Percentiles rank a stretch among this genome's conserved stretches.
Conservation (phyloP, 768 basidiomycete species). For the Collybia nuda region DNA sequence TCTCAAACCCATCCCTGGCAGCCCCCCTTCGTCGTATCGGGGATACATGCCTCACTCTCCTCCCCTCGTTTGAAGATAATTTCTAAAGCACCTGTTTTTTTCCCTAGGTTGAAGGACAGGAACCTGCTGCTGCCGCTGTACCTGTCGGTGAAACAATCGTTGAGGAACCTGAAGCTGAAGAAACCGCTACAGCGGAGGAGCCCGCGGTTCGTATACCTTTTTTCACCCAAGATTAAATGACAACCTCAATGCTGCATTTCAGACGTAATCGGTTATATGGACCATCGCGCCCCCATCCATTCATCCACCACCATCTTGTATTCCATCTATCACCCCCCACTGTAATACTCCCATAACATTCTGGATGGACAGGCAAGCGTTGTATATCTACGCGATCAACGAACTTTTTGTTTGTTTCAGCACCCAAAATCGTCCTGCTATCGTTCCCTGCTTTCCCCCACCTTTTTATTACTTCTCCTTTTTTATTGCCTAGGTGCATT, state of each 20-base stretch:
- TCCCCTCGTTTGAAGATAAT: neutral
- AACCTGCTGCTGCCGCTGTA: constrained; percentile 33
- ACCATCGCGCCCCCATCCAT: constrained; percentile 3
- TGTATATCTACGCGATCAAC: constrained; percentile 7
- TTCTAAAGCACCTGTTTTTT: neutral
- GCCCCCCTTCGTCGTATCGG: constrained; percentile 4
- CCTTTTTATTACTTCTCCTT: constrained; percentile 9
- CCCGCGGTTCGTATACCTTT: constrained; percentile 1
- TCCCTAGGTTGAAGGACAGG: constrained; percentile 37
- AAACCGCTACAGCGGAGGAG: constrained; percentile 23
- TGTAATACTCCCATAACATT: constrained; percentile 10
- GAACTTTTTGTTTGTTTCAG: constrained; percentile 9
- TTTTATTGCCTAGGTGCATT: too few relatives aligned
- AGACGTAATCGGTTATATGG: constrained; percentile 4
- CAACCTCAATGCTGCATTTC: neutral
- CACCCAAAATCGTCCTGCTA: constrained; percentile 19
- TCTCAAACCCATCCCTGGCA: neutral
- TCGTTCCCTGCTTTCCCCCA: constrained; percentile 17
- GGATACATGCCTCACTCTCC: neutral
- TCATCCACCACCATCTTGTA: constrained; percentile 8
- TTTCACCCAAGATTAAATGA: neutral
- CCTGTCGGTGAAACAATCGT: constrained; percentile 47
- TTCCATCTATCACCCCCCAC: constrained; percentile 3
- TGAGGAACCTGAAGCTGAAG: constrained; percentile 53
- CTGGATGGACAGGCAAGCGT: constrained; percentile 11